phyloP scores from a whole-genome alignment of 306 rosid species.

The Morella rubra region DNA sequence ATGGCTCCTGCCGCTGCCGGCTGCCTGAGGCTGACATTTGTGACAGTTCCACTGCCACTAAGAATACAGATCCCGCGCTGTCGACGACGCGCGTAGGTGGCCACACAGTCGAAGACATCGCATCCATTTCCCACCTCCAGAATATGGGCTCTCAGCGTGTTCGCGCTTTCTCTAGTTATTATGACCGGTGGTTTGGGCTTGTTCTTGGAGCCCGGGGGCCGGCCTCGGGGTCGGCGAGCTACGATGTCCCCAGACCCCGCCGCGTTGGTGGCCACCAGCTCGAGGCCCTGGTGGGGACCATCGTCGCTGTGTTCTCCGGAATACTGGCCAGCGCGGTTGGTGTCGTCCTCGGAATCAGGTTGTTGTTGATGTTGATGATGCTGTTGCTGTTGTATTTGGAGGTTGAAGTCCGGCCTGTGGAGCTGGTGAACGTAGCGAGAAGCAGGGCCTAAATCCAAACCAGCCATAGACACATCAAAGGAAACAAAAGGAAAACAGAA shows the following conservation, averaged over 20 bases:
- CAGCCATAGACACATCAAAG: slow-evolving; percentile 77
- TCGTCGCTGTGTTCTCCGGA: slow-evolving; percentile 35
- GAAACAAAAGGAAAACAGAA: slow-evolving; percentile 51
- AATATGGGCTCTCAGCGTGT: slow-evolving; percentile 89
- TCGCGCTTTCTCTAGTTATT: slow-evolving; percentile 85
- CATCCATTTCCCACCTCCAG: slow-evolving; percentile 76
- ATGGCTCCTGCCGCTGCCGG: slow-evolving; percentile 65
- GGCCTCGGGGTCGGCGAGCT: slow-evolving; percentile 66
- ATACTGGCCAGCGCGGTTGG: slow-evolving; percentile 31
- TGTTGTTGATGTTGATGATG: slow-evolving; percentile 35
- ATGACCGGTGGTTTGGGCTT: slow-evolving; percentile 76
- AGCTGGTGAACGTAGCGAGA: slow-evolving; percentile 67
- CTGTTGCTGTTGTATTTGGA: slow-evolving; percentile 32
- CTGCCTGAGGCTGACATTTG: slow-evolving; percentile 72
- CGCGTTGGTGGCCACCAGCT: slow-evolving; percentile 34
- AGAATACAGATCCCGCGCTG: slow-evolving; percentile 94
- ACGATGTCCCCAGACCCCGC: slow-evolving; percentile 43
- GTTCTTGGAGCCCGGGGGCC: slow-evolving; percentile 91
- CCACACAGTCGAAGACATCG: slow-evolving; percentile 77
- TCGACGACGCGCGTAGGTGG: slow-evolving; percentile 75
- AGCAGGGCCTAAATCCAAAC: slow-evolving; percentile 82
- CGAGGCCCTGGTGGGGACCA: slow-evolving; percentile 46
- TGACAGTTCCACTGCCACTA: slow-evolving; percentile 80
- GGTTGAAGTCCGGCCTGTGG: slow-evolving; percentile 61
- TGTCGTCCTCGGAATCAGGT: slow-evolving; percentile 40